Percentiles rank a stretch among this genome's conserved stretches.
These are phyloP conservation scores for Phytophthora tentaculata DNA, from an alignment of 352 stramenopile species.

Conservation along the genomic window DNA sequence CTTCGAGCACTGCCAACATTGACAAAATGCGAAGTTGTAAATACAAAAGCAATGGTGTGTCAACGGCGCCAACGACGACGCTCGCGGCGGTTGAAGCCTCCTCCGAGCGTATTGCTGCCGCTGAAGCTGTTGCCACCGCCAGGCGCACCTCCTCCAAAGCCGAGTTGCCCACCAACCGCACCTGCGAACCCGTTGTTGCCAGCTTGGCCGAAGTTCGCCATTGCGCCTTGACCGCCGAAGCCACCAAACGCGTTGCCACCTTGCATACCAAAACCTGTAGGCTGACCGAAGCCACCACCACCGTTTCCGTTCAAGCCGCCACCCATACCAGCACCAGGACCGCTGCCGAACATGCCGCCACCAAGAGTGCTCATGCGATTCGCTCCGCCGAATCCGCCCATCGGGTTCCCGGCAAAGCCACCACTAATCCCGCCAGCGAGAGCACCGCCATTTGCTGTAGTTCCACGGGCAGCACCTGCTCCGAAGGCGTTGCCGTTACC, in stretches of 20 bases:
- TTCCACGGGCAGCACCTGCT: not conserved
- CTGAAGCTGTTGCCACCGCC: not conserved
- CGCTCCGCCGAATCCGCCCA: constrained; percentile 11
- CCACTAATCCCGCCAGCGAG: not conserved
- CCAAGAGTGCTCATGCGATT: constrained; percentile 10
- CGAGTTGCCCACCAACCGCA: not conserved
- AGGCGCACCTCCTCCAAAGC: constrained; percentile 11
- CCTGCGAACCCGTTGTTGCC: constrained; percentile 17
- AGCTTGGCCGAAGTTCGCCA: constrained; percentile 15
- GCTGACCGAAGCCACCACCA: constrained; percentile 14
- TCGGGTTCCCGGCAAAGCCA: constrained; percentile 17
- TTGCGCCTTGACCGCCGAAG: constrained; percentile 11
- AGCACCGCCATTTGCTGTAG: not conserved
- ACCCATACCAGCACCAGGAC: constrained; percentile 3
- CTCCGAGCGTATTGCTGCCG: not conserved
- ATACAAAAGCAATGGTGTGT: too few relatives aligned
- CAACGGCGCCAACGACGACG: not conserved
- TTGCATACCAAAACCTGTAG: constrained; percentile 16
- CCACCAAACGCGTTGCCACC: constrained; percentile 16
- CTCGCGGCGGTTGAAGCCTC: constrained; percentile 23
- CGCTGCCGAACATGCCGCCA: constrained; percentile 7
- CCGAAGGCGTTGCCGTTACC: constrained; percentile 11
- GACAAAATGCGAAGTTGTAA: too few relatives aligned
- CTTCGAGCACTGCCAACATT: too few relatives aligned
- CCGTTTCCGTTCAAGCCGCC: constrained; percentile 8